Evolutionary conservation across 2,329 filamentous ascomycete genomes (phyloP).

Genomic region (Cryphonectria radicalis): DNA sequence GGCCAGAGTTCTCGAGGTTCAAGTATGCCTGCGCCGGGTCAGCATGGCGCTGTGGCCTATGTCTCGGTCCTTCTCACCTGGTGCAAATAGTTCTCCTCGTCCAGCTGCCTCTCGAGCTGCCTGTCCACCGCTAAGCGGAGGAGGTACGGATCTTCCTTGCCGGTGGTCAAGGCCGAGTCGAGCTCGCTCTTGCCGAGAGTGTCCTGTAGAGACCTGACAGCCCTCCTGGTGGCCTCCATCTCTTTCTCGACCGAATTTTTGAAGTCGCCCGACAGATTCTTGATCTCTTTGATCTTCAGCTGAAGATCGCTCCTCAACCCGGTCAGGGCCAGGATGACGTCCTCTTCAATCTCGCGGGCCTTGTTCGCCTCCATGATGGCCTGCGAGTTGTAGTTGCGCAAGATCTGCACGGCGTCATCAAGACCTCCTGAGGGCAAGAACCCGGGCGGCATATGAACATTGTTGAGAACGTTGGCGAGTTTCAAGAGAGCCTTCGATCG

Average conservation of each 20-base stretch:
- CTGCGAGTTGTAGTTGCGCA: conserved; percentile 82
- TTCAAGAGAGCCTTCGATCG: conserved; percentile 82
- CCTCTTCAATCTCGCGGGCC: conserved; percentile 85
- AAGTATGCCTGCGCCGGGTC: conserved; percentile 72
- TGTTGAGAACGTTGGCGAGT: conserved; percentile 82
- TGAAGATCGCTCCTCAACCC: conserved; percentile 86
- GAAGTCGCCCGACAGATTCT: conserved; percentile 89
- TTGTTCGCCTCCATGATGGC: conserved; percentile 82
- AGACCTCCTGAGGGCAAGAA: conserved; percentile 85
- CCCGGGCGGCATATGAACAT: conserved; percentile 71
- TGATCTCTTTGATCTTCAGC: conserved; percentile 99
- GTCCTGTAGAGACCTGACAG: conserved; percentile 81
- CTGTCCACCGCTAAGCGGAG: conserved; percentile 84
- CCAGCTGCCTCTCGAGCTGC: conserved; percentile 88
- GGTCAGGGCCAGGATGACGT: conserved; percentile 86
- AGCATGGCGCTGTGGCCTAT: conserved; percentile 25
- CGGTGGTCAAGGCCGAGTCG: conserved; percentile 74
- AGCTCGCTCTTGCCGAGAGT: conserved; percentile 77
- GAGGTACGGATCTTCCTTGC: conserved; percentile 91
- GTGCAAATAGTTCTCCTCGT: conserved; percentile 97
- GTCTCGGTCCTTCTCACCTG: conserved; percentile 61
- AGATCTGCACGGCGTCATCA: conserved; percentile 79
- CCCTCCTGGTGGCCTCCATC: conserved; percentile 80
- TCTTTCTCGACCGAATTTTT: conserved; percentile 97
- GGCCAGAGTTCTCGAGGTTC: conserved; percentile 90